Evolutionary conservation across 768 basidiomycete species (phyloP).

Genomic region (Mycena alexandri): DNA sequence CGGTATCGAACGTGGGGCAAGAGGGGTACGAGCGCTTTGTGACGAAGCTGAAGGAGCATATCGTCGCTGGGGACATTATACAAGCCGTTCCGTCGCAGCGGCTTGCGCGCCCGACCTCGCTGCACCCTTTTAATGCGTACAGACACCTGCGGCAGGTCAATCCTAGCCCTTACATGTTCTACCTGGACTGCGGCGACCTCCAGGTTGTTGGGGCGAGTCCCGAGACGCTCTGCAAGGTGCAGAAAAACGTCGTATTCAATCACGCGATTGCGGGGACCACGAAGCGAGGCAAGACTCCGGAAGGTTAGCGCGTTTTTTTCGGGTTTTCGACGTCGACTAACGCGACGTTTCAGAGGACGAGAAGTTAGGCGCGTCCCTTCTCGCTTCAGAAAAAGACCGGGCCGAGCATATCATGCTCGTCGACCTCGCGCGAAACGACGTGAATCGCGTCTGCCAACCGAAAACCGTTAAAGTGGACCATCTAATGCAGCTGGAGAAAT

Average conservation of each 20-base stretch:
- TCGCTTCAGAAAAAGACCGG: constrained; percentile 92
- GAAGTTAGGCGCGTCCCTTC: constrained; percentile 76
- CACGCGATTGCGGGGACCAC: constrained; percentile 98
- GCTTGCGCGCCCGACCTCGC: constrained; percentile 82
- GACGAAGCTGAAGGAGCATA: constrained; percentile 92
- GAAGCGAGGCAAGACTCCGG: constrained; percentile 84
- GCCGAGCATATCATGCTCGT: constrained; percentile 99
- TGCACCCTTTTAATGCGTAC: constrained; percentile 99
- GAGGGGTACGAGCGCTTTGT: constrained; percentile 93
- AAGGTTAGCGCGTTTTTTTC: constrained; percentile 67
- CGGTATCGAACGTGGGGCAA: constrained; percentile 93
- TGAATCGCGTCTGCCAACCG: constrained; percentile 96
- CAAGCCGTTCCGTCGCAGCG: constrained; percentile 98
- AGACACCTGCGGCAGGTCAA: constrained; percentile 94
- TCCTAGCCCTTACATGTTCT: constrained; percentile 99
- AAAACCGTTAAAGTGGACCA: constrained; percentile 96
- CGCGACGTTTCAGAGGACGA: constrained; percentile 81
- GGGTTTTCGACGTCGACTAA: constrained; percentile 29
- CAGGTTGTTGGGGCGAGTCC: constrained; percentile 99
- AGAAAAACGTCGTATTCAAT: constrained; percentile 92
- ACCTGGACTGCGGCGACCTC: constrained; percentile 91
- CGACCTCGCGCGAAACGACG: constrained; percentile 97
- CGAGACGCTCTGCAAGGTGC: constrained; percentile 97
- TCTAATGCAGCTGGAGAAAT: constrained; percentile 93
- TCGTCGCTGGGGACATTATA: constrained; percentile 97